Evolutionary conservation across 768 basidiomycete genomes (phyloP), one percentile per base, ranked within the genome.

Genomic region (Boletus tylopilopsis): DNA sequence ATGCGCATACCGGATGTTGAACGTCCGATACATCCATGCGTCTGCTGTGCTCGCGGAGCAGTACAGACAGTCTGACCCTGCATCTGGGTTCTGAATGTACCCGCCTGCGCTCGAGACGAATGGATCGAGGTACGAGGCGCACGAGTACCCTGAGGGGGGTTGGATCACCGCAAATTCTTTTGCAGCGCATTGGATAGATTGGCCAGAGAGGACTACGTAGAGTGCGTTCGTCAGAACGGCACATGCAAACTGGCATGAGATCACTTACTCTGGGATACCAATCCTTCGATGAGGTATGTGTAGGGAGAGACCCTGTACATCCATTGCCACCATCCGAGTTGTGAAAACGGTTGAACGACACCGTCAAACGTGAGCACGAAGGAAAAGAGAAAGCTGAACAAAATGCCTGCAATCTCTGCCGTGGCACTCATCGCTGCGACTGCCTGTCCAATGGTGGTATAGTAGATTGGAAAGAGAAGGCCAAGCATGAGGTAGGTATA

Each of bases 281-380:
- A 53, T 25, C 68, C 74, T 42, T 81, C 80, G 47, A 84, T 71
- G 23, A 84, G 66, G 55, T 84, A 83, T 2, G 77, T 77, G 61
- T 71, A 80, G 0, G 80, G 79, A 4, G 78, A 79, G 24, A 76
- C 8, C 47, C 62, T 71, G 53, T 76, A 87, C 84, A 86, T 84
- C 84, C 85, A 87, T 44, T 66, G 61, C 85, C 85, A 88, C 79
- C 83, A 84, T 11, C 79, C 78, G 3, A 87, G 76, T 16, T 73
- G 70, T 8, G 72, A 56, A 59, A 71, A 83, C 7, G 85, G 85
- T 56, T 88, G 86, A 4, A 88, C 60, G 32, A 87, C 81, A 52
- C 84, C 85, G 53, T 85, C 75, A 59, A 87, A 85, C n/a, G 73
- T 81, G 45, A 86, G 58, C 32, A 84, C 76, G 55, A 86, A 84